Base-by-base conservation (phyloP, 1,139 yeast species). In the Saccharomyces hybrid region DNA sequence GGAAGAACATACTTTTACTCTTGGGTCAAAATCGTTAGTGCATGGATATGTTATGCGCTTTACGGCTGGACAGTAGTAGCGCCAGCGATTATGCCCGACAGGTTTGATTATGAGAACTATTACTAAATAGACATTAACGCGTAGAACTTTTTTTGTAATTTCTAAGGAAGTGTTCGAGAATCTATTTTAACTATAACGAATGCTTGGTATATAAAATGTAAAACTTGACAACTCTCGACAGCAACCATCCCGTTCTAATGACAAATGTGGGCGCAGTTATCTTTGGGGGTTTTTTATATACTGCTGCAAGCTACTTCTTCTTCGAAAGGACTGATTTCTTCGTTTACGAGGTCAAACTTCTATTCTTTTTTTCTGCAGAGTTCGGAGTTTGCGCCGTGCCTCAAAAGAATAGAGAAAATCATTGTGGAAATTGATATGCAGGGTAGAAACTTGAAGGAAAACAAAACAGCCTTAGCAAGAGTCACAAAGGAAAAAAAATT, bases 1-100 rank as follows among this genome's bases (percentile, higher is more conserved):
- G 99, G 99, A 1, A 78, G 99, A 68, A 93, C 99, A 0, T 91
- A 91, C 71, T 93, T 93, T 69, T 86, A 95, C 58, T 84, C 96
- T 12, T 90, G 97, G 97, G 90, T 91, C 54, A 93, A 93, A 73
- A 88, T 93, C 57, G 77, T 87, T 27, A 84, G 95, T 66, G 87
- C 97, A 1, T 90, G 98, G 97, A 82, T 88, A 32, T 95, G 99
- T 68, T 93, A 84, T 68, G 73, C 77, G 7, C 77, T 95, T 52
- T 95, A 91, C 66, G 84, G 86, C 1, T 93, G 99, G 99, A 88
- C 96, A 14, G 74, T 93, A 58, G 70, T 88, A 9, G 99, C 98
- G 0, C 99, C 99, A 0, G 86, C 88, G 4, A 61, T 89, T 19
- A 80, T 90, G 77, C 98, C 98, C 2, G 98, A 93, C 62, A 75